Evolutionary conservation across 2,329 filamentous ascomycete species (phyloP), one percentile per base, ranked within the genome.

Genomic region (Ascochyta rabiei): DNA sequence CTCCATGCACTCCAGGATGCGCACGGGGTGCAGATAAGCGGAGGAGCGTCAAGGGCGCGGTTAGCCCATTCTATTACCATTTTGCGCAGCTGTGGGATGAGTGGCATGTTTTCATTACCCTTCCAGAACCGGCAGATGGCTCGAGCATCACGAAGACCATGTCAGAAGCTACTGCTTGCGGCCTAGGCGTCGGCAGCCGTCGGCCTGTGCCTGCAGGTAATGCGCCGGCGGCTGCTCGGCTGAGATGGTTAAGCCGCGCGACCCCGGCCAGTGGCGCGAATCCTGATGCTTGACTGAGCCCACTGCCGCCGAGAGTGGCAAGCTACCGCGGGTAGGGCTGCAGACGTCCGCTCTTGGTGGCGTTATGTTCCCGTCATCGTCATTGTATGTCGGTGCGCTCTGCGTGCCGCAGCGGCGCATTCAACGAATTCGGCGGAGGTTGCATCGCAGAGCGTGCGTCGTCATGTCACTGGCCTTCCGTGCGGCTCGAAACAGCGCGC

Each of bases 251-350:
- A 70, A 62, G 41, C 48, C 51, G 42, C 57, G 57, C 59, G 58
- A 57, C 60, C 59, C 40, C 38, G 52, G 56, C 53, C 64, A 62
- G 54, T 55, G 59, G 53, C 54, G 61, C 56, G 53, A 50, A 45
- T 50, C 45, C 31, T 30, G 56, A 65, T 54, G 68, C 66, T 70
- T 68, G 60, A 60, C 41, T 43, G 49, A 57, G 47, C 55, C 45
- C 53, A 53, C 37, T 6, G 21, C 21, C 23, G 38, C 43, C 50
- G 24, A 46, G 40, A 44, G 23, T 15, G 41, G 40, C 24, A 40
- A 39, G 39, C 50, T 48, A 24, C n/a, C 41, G 31, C 53, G 48
- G 53, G 48, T 56, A 56, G 48, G 53, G 53, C 53, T 56, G 53
- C 53, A 52, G 46, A 41, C 35, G 26, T 12, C 51, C 43, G 37